Conservation (phyloP, 768 basidiomycete genomes). For the Coprinellus micaceus region DNA sequence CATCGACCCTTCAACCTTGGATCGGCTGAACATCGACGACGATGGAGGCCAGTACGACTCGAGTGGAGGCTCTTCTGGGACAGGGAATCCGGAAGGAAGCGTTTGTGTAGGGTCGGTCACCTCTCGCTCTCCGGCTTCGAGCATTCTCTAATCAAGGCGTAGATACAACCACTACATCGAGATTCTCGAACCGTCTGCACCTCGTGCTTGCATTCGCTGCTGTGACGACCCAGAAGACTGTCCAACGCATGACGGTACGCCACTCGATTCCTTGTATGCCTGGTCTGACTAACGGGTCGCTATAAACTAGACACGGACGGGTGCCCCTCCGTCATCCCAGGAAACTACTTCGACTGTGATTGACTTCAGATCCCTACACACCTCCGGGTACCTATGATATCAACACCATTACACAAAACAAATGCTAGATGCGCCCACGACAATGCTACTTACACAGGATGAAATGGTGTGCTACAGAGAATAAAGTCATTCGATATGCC, state of each 20-base stretch:
- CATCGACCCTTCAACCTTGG: slow-evolving; percentile 41
- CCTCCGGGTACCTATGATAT: no score
- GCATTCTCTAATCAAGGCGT: neutral
- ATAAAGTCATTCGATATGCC: no score
- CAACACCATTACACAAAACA: no score
- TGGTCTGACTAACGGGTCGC: neutral
- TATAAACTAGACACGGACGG: slow-evolving; percentile 39
- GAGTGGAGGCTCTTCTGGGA: slow-evolving; percentile 47
- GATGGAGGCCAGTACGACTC: slow-evolving; percentile 58
- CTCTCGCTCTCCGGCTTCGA: neutral
- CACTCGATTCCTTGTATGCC: neutral
- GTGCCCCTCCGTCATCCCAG: slow-evolving; percentile 49
- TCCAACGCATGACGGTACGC: slow-evolving; percentile 45
- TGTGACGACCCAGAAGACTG: slow-evolving; percentile 54
- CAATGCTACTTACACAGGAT: no score
- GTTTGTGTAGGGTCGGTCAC: slow-evolving; percentile 45
- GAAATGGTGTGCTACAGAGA: no score
- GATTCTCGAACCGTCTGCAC: slow-evolving; percentile 48
- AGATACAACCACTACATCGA: slow-evolving; percentile 60
- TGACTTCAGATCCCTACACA: slow-evolving; percentile 16
- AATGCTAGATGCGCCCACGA: no score
- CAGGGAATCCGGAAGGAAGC: slow-evolving; percentile 50
- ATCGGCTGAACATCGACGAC: slow-evolving; percentile 44
- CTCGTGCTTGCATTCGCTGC: slow-evolving; percentile 55
- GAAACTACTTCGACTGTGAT: slow-evolving; percentile 52